Base-by-base conservation (phyloP, 495 filamentous ascomycete species). In the Lasiosphaeria miniovina region DNA sequence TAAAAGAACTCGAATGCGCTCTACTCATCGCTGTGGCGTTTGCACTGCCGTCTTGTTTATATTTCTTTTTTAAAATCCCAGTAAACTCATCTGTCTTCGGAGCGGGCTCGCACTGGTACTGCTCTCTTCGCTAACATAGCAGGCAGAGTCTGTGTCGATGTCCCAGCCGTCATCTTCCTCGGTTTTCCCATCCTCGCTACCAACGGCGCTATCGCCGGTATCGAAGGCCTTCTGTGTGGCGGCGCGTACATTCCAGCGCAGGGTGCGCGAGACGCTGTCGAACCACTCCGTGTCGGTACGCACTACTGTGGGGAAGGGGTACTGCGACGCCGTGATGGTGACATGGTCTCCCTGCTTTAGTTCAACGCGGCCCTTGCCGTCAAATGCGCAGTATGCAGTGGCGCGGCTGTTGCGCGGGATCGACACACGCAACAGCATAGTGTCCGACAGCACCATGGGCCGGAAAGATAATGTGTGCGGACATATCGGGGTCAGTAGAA, bases 381-480 rank as follows among this genome's bases (percentile, higher is more conserved):
- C 94, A 65, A 98, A 98, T 41, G 90, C 90, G 67, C 91, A 95
- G 80, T 96, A 98, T 0, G 93, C 93, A 0, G 90, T 96, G 5
- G 90, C 92, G 15, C 94, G 90, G 38, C 90, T 93, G 64, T 87
- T 81, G 49, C 82, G 81, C 0, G 94, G 94, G 31, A 98, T 87
- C 31, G 88, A 88, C 58, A 98, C 87, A 52, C 91, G 90, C 49
- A 98, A 83, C 32, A 93, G 84, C 74, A 96, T 87, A 40, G 87
- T 93, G 73, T 98, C 94, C 38, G 90, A 93, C n/a, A 98, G 86
- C n/a, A 98, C 88, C 90, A 98, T 96, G 36, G 94, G 94, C 9
- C 94, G 85, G 84, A 98, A 98, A 40, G 90, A 95, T 17, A 98
- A 81, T 0, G 93, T 97, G 71, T 98, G 94, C 14, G 94, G 93